These are phyloP conservation scores for Fusarium dlaminii DNA, from an alignment of 2,329 filamentous ascomycete species.

Conservation along the genomic window DNA sequence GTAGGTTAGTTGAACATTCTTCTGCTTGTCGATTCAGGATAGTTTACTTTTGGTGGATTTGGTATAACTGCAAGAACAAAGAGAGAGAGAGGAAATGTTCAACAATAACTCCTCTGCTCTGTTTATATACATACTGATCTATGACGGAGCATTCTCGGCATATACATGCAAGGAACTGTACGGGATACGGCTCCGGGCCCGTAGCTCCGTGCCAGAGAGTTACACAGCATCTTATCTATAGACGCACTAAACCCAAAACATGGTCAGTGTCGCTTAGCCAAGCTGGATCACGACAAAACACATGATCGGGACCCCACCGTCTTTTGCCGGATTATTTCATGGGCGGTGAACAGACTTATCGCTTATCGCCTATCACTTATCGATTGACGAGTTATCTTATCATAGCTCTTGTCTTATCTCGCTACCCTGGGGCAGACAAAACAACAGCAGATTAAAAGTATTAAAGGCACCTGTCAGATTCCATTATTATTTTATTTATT, in stretches of 20 bases:
- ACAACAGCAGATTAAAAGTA: background rate
- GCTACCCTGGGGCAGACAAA: background rate
- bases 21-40: background rate
- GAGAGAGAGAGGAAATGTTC: too few species aligned
- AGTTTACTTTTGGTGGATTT: background rate
- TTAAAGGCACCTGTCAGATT: background rate
- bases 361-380: background rate
- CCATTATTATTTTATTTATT: background rate
- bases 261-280: background rate
- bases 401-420: background rate
- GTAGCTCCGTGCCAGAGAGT: background rate
- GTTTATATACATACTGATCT: background rate
- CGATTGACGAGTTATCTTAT: fast-evolving
- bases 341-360: background rate
- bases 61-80: background rate
- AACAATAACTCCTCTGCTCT: fast-evolving
- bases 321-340: background rate
- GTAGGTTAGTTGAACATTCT: background rate
- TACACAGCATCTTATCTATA: background rate
- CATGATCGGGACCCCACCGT: slow-evolving; percentile 9
- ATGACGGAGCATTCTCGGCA: slow-evolving; percentile 1
- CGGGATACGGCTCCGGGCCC: slow-evolving; percentile 12
- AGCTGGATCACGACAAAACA: background rate
- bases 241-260: fast-evolving
- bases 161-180: background rate